Base-by-base conservation (phyloP, 306 rosid genomes). In the Casuarina cunninghamiana region DNA sequence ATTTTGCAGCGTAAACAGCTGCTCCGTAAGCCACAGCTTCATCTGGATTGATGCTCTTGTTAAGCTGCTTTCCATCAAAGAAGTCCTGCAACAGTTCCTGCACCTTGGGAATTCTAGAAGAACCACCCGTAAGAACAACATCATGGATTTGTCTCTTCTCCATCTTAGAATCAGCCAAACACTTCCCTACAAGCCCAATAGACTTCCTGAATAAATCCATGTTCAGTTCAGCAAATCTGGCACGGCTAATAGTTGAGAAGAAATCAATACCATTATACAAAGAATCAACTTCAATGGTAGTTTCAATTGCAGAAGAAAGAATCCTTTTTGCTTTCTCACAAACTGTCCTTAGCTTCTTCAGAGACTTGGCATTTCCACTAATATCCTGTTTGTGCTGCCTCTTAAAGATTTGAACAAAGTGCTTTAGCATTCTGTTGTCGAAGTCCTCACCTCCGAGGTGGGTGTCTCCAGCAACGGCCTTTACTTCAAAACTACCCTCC, bases 381-480 rank as follows among this genome's bases (percentile, higher is more conserved):
- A 86, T 66, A 19, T 86, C 87, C 39, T 17, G 1, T 0, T 39
- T 68, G 10, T 61, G 44, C 45, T 78, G 72, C 73, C 71, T 80
- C 12, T 58, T 77, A 6, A 86, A 75, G 54, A 77, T 74, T 2
- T 77, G 2, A 0, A 67, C 78, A 37, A 79, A 86, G n/a, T 75
- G 13, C 1, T 32, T 37, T 5, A 81, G 42, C 89, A 86, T 60
- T 61, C 77, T 49, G 58, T 75, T 75, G 37, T 76, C 80, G 13
- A 86, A 58, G 55, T 86, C 85, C 38, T 75, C 87, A 2, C 85
- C 85, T 3, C 85, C 83, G 0, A 86, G 83, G 43, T 80, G 87
- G 13, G 80, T 77, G 69, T 77, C 75, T 12, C 89, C 87, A 17
- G 80, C 83, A n/a, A 84, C 83, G 0, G 49, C 19, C 11, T 9